These are phyloP conservation scores for Cutaneotrichosporon cutaneum DNA, from an alignment of 1,284 basidiomycete species.

Conservation along the genomic window DNA sequence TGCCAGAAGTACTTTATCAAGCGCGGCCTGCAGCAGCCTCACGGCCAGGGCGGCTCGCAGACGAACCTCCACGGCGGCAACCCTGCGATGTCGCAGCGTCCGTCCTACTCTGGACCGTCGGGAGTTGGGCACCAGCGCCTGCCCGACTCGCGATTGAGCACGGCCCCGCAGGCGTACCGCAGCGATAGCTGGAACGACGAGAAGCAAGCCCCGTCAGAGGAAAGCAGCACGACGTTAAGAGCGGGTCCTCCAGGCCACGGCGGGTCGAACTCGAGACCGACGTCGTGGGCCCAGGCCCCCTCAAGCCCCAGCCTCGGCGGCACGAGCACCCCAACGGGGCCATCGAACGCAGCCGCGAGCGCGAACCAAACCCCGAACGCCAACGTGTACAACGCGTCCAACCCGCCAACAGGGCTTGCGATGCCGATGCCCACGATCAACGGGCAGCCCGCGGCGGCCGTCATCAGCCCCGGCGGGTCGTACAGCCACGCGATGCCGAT, in stretches of 20 bases:
- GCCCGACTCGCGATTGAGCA: constrained; percentile 4
- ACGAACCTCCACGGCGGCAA: neutral
- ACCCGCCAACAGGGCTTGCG: neutral
- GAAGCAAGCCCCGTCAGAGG: constrained; percentile 1
- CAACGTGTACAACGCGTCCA: neutral
- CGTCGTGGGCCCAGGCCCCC: constrained; percentile 11
- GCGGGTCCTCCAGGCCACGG: neutral
- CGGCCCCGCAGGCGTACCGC: constrained; percentile 4
- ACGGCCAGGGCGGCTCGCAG: neutral
- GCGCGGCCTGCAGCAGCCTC: constrained; percentile 14
- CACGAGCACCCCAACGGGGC: constrained; percentile 4
- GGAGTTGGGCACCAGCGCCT: neutral
- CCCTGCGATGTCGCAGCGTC: neutral
- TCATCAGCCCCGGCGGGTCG: constrained; percentile 4
- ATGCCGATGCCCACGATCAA: constrained; percentile 20
- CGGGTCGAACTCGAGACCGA: constrained; percentile 1
- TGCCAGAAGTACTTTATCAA: constrained; percentile 68
- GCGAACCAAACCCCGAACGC: constrained; percentile 1
- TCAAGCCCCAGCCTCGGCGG: neutral
- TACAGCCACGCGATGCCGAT: constrained; percentile 8
- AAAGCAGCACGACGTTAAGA: constrained; percentile 4
- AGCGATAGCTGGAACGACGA: constrained; percentile 10
- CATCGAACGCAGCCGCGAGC: neutral
- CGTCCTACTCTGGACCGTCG: constrained; percentile 3
- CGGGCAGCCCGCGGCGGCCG: constrained; percentile 7